These are phyloP conservation scores for Boletus subparvulus DNA, from an alignment of 768 basidiomycete genomes.

Conservation along the genomic window DNA sequence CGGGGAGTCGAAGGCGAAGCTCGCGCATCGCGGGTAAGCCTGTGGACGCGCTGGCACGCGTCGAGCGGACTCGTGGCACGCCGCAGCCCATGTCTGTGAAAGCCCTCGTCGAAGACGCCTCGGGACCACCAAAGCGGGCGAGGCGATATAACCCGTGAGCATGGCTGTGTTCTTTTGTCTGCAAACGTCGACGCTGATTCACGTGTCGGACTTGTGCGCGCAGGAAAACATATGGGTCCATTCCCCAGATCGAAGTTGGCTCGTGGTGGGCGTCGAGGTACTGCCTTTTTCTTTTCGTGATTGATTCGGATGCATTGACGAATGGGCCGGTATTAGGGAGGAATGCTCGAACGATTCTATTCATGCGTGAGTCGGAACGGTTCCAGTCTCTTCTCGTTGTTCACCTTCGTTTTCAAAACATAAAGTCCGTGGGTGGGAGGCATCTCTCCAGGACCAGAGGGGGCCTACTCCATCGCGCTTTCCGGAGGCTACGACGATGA, in stretches of 20 bases:
- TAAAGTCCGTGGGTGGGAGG: slow-evolving; percentile 81
- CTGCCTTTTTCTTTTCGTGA: slow-evolving; percentile 14
- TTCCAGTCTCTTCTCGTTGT: neutral
- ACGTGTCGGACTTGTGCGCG: slow-evolving; percentile 4
- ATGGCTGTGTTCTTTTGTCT: neutral
- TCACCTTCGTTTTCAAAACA: neutral
- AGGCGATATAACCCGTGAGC: slow-evolving; percentile 37
- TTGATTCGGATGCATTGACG: neutral
- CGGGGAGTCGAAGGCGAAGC: slow-evolving; percentile 56
- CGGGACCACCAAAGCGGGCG: slow-evolving; percentile 35
- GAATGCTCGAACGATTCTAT: slow-evolving; percentile 75
- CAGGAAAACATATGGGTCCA: slow-evolving; percentile 77
- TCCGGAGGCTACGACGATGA: slow-evolving; percentile 91
- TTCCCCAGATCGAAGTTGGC: slow-evolving; percentile 77
- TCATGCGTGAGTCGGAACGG: slow-evolving; percentile 67
- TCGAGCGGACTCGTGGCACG: slow-evolving; percentile 34
- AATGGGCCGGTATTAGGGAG: slow-evolving; percentile 33
- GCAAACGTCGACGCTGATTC: slow-evolving; percentile 21
- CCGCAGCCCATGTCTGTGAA: slow-evolving; percentile 42
- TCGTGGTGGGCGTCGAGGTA: slow-evolving; percentile 79
- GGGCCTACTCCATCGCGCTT: slow-evolving; percentile 83
- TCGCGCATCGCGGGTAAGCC: slow-evolving; percentile 59
- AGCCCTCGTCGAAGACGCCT: slow-evolving; percentile 32
- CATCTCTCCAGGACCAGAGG: slow-evolving; percentile 58
- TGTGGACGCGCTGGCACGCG: slow-evolving; percentile 46